These are phyloP conservation scores for Chlamydomonas schloesseri DNA, from an alignment of 139 green algal genomes.

Conservation along the genomic window DNA sequence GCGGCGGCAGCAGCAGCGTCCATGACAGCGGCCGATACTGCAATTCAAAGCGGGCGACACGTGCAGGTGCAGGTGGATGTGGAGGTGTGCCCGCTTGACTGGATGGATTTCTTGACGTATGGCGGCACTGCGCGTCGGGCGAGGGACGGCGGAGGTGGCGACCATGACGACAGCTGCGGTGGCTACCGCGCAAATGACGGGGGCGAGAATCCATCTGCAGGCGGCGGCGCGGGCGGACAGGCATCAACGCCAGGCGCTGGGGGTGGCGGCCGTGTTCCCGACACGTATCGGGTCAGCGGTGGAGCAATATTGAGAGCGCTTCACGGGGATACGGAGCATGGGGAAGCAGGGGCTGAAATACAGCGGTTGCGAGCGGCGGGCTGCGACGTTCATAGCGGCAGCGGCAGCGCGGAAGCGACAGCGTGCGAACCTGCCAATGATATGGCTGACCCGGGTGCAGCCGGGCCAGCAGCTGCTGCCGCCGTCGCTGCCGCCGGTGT, in stretches of 20 bases:
- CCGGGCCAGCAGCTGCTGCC: no score
- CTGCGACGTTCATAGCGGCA: no score
- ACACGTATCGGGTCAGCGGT: no score
- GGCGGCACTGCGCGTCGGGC: background rate
- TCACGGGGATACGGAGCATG: no score
- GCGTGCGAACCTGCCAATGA: no score
- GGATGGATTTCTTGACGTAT: slow-evolving; percentile 32
- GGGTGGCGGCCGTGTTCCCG: background rate
- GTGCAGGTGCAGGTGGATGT: background rate
- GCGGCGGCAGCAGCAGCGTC: background rate
- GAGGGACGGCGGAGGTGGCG: background rate
- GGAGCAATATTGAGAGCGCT: no score
- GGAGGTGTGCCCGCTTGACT: slow-evolving; percentile 9
- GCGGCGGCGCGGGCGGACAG: background rate
- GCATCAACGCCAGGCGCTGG: background rate
- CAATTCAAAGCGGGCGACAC: background rate
- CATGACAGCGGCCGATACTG: background rate
- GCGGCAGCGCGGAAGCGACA: no score
- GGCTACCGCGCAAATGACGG: background rate
- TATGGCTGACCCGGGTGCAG: no score
- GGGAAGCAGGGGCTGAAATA: no score
- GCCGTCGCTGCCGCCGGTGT: background rate
- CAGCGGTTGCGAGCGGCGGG: no score
- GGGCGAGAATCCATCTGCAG: background rate
- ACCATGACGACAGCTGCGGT: background rate